Conservation (phyloP, 306 rosid genomes). For the Parietaria judaica region DNA sequence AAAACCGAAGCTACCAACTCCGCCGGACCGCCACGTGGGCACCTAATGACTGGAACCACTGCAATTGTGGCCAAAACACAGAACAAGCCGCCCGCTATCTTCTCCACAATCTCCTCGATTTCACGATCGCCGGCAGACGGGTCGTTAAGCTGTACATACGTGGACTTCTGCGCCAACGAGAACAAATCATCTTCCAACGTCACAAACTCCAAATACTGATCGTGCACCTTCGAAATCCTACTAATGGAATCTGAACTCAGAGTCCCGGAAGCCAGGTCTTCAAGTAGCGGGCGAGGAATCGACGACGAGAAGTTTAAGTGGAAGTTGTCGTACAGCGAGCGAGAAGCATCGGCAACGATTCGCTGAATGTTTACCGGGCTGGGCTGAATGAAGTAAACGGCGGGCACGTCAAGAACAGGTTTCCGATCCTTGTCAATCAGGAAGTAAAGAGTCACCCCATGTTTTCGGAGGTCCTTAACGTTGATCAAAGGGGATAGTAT, state of each 20-base stretch:
- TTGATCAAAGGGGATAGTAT: slow-evolving; percentile 80
- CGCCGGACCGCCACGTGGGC: slow-evolving; percentile 86
- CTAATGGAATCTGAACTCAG: slow-evolving; percentile 59
- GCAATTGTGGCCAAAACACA: slow-evolving; percentile 81
- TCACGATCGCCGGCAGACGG: slow-evolving; percentile 92
- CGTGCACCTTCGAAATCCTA: slow-evolving; percentile 78
- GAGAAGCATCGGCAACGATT: slow-evolving; percentile 65
- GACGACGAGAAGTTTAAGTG: slow-evolving; percentile 78
- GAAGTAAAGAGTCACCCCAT: slow-evolving; percentile 85
- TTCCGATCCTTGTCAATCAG: slow-evolving; percentile 87
- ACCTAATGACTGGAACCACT: slow-evolving; percentile 77
- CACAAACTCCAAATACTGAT: slow-evolving; percentile 89
- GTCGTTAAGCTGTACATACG: slow-evolving; percentile 73
- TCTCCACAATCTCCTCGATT: slow-evolving; percentile 81
- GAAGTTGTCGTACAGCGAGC: slow-evolving; percentile 57
- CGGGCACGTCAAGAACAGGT: slow-evolving; percentile 86
- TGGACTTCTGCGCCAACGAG: slow-evolving; percentile 66
- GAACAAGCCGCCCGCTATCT: slow-evolving; percentile 65
- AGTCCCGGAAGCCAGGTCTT: slow-evolving; percentile 81
- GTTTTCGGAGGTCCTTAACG: slow-evolving; percentile 90
- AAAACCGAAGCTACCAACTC: slow-evolving; percentile 90
- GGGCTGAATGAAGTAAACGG: slow-evolving; percentile 85
- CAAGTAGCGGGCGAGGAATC: slow-evolving; percentile 84
- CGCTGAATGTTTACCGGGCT: slow-evolving; percentile 53
- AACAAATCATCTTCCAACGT: slow-evolving; percentile 78